A percentile compares a stretch with the other conserved stretches of the same genome.
Conservation (phyloP, 139 green algal genomes). For the Trebouxia sp. region DNA sequence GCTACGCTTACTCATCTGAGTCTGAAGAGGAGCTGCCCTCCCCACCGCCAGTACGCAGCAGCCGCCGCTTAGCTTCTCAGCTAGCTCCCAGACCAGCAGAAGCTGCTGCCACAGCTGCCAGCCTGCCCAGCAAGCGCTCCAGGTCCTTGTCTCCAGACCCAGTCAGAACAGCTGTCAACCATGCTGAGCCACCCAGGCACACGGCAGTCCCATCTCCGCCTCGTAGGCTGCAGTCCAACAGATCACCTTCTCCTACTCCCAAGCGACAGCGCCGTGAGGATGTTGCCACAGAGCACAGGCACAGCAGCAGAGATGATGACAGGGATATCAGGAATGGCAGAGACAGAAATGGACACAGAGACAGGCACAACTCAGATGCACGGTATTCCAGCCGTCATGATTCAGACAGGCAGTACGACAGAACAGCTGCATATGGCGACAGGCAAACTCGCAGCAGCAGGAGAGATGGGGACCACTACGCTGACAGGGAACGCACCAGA, state of each 20-base stretch:
- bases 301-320: constrained; percentile 6
- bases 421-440: constrained; percentile 5
- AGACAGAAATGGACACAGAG: not conserved
- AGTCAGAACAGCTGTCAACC: not conserved
- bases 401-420: not conserved
- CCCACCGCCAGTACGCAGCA: not conserved
- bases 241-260: constrained; percentile 1
- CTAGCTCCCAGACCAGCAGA: constrained; percentile 3
- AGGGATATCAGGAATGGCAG: too few relatives aligned
- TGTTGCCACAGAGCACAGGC: not conserved
- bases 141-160: constrained; percentile 6
- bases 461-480: not conserved
- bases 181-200: constrained; percentile 10
- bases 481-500: not conserved
- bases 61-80: constrained; percentile 12
- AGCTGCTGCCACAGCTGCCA: not conserved
- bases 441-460: not conserved
- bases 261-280: constrained; percentile 9
- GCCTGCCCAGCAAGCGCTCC: not conserved
- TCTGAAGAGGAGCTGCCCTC: not conserved
- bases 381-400: too few relatives aligned
- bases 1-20: not conserved
- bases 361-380: not conserved
- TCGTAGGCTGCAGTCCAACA: not conserved
- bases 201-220: not conserved